These are phyloP conservation scores for Lipomyces yarrowii DNA, from an alignment of 1,139 yeast species.

Conservation along the genomic window DNA sequence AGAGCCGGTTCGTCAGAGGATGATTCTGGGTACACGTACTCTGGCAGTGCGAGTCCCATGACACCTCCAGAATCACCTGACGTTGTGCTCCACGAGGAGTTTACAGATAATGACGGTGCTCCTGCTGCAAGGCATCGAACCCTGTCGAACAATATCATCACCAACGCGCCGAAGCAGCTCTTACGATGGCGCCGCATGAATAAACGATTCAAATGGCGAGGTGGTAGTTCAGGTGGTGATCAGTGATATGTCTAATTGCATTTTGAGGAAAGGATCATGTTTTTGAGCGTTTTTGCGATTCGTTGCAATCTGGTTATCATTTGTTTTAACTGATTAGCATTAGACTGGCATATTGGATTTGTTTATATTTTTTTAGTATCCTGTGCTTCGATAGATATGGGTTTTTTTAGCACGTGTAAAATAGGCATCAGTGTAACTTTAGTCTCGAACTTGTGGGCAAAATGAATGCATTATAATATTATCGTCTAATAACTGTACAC, in stretches of 20 bases:
- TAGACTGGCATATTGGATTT: not conserved
- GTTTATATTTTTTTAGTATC: not conserved
- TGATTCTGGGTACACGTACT: not conserved
- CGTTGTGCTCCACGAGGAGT: not conserved
- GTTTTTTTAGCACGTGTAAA: not conserved
- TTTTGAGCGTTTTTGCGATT: not conserved
- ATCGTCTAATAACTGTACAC: no score
- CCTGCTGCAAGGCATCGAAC: not conserved
- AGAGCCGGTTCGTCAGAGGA: not conserved
- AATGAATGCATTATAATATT: no score
- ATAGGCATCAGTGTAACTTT: not conserved
- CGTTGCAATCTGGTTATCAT: not conserved
- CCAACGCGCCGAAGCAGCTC: not conserved
- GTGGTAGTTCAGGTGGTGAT: conserved; percentile 4
- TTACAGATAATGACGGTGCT: not conserved
- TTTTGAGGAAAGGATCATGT: not conserved
- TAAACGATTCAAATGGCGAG: conserved; percentile 23
- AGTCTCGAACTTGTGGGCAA: not conserved
- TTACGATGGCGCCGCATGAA: conserved; percentile 18
- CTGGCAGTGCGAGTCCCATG: conserved; percentile 2
- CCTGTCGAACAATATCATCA: not conserved
- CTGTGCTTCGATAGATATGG: conserved; percentile 4
- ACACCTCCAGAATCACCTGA: conserved; percentile 17
- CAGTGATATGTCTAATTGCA: not conserved
- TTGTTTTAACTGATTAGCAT: conserved; percentile 1